phyloP scores from a whole-genome alignment of 306 rosid species.

The Sechiopsis laciniata region DNA sequence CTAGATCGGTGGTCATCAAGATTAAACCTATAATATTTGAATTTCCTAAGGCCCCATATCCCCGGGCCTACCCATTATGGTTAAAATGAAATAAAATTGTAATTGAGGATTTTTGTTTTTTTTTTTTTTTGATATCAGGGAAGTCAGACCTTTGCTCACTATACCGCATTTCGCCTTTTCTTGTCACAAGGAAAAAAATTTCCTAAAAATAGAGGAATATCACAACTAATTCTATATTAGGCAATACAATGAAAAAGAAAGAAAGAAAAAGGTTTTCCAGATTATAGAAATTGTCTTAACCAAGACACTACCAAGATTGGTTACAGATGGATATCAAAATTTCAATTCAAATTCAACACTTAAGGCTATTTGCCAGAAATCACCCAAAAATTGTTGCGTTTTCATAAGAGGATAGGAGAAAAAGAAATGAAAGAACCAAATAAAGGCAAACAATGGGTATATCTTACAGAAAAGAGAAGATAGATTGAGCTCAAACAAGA shows the following conservation, averaged over 20 bases:
- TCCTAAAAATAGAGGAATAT: neutral
- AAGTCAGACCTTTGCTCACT: too few species aligned
- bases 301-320: neutral
- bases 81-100: too few species aligned
- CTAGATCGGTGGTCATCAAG: too few species aligned
- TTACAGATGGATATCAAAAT: neutral
- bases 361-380: neutral
- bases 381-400: neutral
- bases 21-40: too few species aligned
- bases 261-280: neutral
- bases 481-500: conserved; percentile 11
- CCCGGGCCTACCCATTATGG: too few species aligned
- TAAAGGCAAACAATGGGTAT: neutral
- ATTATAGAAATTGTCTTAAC: neutral
- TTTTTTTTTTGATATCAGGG: too few species aligned
- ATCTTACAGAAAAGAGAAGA: neutral
- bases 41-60: too few species aligned
- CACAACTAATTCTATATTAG: too few species aligned
- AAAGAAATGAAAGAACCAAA: neutral
- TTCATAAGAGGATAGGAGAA: neutral
- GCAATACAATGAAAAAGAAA: neutral
- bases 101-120: too few species aligned
- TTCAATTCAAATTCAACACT: neutral
- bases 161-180: too few species aligned
- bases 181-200: neutral